Base-by-base conservation (phyloP, 108 stramenopile species). In the Aurantiochytrium sp. region DNA sequence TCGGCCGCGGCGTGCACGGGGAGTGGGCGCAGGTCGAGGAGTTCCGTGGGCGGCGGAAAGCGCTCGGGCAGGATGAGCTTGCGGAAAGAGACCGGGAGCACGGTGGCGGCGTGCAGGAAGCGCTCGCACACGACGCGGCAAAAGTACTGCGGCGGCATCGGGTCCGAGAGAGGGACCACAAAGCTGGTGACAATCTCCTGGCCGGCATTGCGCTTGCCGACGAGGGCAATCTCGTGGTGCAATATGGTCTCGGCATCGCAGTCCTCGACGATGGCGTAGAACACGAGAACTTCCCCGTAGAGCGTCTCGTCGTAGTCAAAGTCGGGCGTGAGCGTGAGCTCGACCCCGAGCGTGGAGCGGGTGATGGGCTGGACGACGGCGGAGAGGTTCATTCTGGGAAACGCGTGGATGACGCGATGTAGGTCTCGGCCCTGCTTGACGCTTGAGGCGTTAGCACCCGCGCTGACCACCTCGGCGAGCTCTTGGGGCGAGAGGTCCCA, bases 341-440 rank as follows among this genome's bases (percentile, higher is more conserved):
- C 99, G 19, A 99, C 95, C 34, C 95, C 90, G 17, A 99, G 94
- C 85, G 97, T 94, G 3, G 96, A 97, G 85, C 99, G 89, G 37
- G 97, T 97, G 87, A 99, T 96, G 1, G 99, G 99, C 89, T 98
- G 98, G 54, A 98, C 96, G 68, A 95, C 95, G 6, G 97, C 97
- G 17, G 95, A 92, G 17, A 99, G 89, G 59, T 98, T 97, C 30
- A 99, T 89, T 17, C 93, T 91, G 0, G 99, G 99, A 89, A 98
- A 98, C 91, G 97, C 96, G 90, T 97, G 96, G 12, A 99, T 98
- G 55, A 99, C 94, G 59, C 96, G 97, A 92, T 98, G 97, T 34
- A 99, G 91, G 1, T 95, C 95, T 48, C 96, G 94, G 32, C 99
- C 99, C 97, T 98, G 97, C 90, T 97, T 97, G 0, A 98, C 98